Conservation (phyloP, 1,139 yeast genomes). For the Geotrichum australiense region DNA sequence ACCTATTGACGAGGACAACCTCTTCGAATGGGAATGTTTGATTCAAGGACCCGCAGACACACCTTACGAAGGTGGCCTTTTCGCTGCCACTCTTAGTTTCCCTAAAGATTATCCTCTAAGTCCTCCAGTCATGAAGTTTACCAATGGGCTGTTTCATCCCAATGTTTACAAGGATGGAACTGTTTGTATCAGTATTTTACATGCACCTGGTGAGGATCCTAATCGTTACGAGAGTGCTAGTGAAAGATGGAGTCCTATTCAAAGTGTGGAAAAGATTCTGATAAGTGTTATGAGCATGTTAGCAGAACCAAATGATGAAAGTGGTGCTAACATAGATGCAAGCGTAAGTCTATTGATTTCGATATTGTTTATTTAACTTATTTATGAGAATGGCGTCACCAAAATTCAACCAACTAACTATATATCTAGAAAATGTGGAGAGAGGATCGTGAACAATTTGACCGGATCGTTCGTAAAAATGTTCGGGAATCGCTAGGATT, state of each 20-base stretch:
- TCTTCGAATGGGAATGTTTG: constrained; percentile 86
- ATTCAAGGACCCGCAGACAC: constrained; percentile 92
- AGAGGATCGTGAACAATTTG: constrained; percentile 64
- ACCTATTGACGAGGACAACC: constrained; percentile 72
- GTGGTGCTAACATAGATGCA: constrained; percentile 96
- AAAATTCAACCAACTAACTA: no score
- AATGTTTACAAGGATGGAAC: constrained; percentile 91
- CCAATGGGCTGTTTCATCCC: constrained; percentile 84
- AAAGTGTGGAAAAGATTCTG: constrained; percentile 89
- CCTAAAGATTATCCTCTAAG: constrained; percentile 87
- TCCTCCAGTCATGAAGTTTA: constrained; percentile 81
- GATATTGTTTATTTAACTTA: background rate
- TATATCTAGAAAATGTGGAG: constrained; percentile 52
- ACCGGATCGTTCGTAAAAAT: constrained; percentile 55
- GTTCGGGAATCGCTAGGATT: constrained; percentile 64
- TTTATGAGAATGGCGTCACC: background rate
- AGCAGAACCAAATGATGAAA: constrained; percentile 93
- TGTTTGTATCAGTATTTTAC: constrained; percentile 90
- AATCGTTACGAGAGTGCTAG: constrained; percentile 91
- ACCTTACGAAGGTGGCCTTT: constrained; percentile 89
- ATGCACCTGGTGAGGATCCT: constrained; percentile 96
- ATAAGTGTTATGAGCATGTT: constrained; percentile 92
- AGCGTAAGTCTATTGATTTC: constrained; percentile 37
- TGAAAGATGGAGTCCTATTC: constrained; percentile 97
- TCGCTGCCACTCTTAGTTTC: constrained; percentile 74